These are phyloP conservation scores for Hysterangium stoloniferum DNA, from an alignment of 768 basidiomycete genomes.

Conservation along the genomic window DNA sequence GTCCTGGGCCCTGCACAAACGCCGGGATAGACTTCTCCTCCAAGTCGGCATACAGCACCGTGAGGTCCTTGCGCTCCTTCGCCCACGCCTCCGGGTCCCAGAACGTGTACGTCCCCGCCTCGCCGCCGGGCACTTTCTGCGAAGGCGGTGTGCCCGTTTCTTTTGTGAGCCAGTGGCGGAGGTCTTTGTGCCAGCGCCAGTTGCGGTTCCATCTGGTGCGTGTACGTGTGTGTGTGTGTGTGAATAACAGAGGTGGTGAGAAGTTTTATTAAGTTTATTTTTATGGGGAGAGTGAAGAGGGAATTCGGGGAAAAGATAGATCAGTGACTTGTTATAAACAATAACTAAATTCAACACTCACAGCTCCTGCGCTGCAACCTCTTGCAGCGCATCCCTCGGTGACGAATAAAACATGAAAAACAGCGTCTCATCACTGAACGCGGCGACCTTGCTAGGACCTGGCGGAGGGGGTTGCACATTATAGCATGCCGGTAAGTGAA, in stretches of 20 bases:
- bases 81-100: conserved; percentile 80
- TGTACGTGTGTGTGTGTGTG: conserved; percentile 8
- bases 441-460: conserved; percentile 68
- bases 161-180: conserved; percentile 80
- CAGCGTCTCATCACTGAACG: conserved; percentile 92
- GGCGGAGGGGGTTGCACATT: conserved; percentile 85
- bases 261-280: conserved; percentile 5
- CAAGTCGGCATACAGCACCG: conserved; percentile 63
- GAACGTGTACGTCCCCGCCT: conserved; percentile 84
- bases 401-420: conserved; percentile 98
- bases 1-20: conserved; percentile 48
- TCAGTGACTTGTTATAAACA: no score
- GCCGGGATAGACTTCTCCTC: conserved; percentile 66
- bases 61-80: conserved; percentile 73
- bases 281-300: not conserved
- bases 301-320: no score
- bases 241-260: conserved; percentile 1
- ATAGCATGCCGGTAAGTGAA: conserved; percentile 85
- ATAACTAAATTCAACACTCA: no score
- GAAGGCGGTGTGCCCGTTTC: conserved; percentile 73
- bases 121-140: conserved; percentile 70
- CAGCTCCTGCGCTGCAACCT: conserved; percentile 93
- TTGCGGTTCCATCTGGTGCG: conserved; percentile 75
- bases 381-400: conserved; percentile 87
- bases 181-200: conserved; percentile 94